Evolutionary conservation across 495 filamentous ascomycete genomes (phyloP).

Genomic region (Hyaloscypha finlandica): DNA sequence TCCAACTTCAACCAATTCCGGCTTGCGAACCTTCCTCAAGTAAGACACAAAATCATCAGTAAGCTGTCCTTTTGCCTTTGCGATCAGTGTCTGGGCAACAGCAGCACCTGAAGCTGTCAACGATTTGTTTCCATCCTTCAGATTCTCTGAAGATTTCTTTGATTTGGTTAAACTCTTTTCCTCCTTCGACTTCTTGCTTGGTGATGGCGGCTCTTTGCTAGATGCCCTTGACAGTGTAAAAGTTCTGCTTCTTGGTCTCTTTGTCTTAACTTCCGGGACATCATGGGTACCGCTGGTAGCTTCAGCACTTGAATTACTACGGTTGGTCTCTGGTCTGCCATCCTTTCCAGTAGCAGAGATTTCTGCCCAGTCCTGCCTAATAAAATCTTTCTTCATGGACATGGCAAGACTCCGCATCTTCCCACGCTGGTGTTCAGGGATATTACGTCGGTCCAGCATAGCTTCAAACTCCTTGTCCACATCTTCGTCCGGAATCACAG

Average conservation of each 20-base stretch:
- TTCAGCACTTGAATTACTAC: conserved; percentile 38
- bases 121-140: conserved; percentile 49
- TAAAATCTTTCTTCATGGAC: conserved; percentile 92
- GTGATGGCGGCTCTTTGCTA: conserved; percentile 55
- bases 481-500: conserved; percentile 33
- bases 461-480: conserved; percentile 60
- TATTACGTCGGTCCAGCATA: conserved; percentile 82
- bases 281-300: conserved; percentile 20
- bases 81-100: conserved; percentile 42
- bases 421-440: conserved; percentile 88
- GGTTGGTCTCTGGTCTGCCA: conserved; percentile 32
- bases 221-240: conserved; percentile 70
- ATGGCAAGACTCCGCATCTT: conserved; percentile 89
- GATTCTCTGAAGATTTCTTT: conserved; percentile 52
- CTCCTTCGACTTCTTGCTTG: conserved; percentile 57
- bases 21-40: conserved; percentile 72
- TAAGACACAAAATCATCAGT: conserved; percentile 85
- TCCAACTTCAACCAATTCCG: conserved; percentile 85
- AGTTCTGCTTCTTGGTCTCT: conserved; percentile 73
- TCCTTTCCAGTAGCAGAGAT: conserved; percentile 43
- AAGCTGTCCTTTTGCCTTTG: conserved; percentile 55
- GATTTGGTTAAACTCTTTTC: conserved; percentile 49
- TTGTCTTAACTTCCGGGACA: conserved; percentile 32
- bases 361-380: conserved; percentile 80
- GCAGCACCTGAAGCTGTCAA: conserved; percentile 38